Evolutionary conservation across 805 yeast species (phyloP).

Genomic region (Schizosaccharomyces cryophilus): DNA sequence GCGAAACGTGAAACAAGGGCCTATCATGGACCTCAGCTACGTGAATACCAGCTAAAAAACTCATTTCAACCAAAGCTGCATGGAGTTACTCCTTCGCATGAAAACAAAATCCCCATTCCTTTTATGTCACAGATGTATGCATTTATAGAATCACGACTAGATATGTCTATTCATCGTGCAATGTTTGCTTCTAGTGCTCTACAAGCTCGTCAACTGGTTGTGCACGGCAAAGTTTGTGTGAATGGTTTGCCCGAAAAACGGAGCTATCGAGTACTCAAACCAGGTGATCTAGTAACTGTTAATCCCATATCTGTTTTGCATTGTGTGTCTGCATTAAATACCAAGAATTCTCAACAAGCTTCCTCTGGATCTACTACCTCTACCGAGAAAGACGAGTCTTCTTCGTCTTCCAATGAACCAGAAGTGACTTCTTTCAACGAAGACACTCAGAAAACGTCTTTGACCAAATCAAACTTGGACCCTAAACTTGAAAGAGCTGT

Average conservation of each 20-base stretch:
- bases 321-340: conserved; percentile 24
- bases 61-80: conserved; percentile 3
- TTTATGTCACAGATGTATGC: conserved; percentile 73
- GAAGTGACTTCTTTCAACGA: background rate
- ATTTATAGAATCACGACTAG: conserved; percentile 65
- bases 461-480: background rate
- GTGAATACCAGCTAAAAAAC: conserved; percentile 36
- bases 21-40: conserved; percentile 83
- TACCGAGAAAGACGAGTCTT: background rate
- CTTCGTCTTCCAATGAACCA: no score
- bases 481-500: background rate
- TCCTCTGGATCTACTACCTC: background rate
- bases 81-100: conserved; percentile 2
- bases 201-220: conserved; percentile 75
- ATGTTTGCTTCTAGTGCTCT: conserved; percentile 82
- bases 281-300: conserved; percentile 75
- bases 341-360: background rate
- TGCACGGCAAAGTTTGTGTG: conserved; percentile 60
- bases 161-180: conserved; percentile 70
- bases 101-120: conserved; percentile 30
- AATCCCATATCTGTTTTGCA: conserved; percentile 62
- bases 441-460: background rate
- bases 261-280: conserved; percentile 19
- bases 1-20: conserved; percentile 82
- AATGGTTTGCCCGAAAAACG: conserved; percentile 31